Percentiles rank a stretch among this genome's conserved stretches.
phyloP scores from a whole-genome alignment of 177 flowering plant genomes.

The Vitis hybrid region DNA sequence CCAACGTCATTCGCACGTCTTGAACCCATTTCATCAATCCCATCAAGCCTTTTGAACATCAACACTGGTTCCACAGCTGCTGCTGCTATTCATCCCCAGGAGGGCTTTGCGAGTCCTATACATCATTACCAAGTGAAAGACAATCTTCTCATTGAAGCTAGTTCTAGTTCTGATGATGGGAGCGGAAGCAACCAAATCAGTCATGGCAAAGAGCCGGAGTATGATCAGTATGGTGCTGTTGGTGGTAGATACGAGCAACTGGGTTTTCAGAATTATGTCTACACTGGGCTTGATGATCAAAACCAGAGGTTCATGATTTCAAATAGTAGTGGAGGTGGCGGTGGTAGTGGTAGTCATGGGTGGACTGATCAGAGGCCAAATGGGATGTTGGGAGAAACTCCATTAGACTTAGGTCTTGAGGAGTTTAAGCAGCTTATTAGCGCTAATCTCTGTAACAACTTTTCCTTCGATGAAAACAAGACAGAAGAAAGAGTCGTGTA shows the following conservation, averaged over 20 bases:
- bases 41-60: slow-evolving; percentile 9
- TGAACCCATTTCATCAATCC: slow-evolving; percentile 15
- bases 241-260: neutral
- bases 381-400: slow-evolving; percentile 11
- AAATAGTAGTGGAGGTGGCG: neutral
- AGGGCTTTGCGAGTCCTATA: slow-evolving; percentile 14
- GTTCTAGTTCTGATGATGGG: slow-evolving; percentile 41
- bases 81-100: slow-evolving; percentile 12
- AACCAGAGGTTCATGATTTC: slow-evolving; percentile 11
- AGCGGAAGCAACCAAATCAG: slow-evolving; percentile 19
- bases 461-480: slow-evolving; percentile 47
- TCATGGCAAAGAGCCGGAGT: slow-evolving; percentile 3
- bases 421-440: slow-evolving; percentile 55
- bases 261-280: slow-evolving; percentile 8
- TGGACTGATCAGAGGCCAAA: slow-evolving; percentile 7
- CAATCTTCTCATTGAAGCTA: slow-evolving; percentile 17
- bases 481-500: slow-evolving; percentile 28
- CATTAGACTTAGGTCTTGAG: slow-evolving; percentile 37
- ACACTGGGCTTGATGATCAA: slow-evolving; percentile 15
- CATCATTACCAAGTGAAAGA: slow-evolving; percentile 21
- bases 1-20: slow-evolving; percentile 4
- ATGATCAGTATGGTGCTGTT: slow-evolving; percentile 4
- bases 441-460: slow-evolving; percentile 23
- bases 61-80: neutral
- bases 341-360: neutral